These are phyloP conservation scores for Arachnomyces sp. DNA, from an alignment of 2,329 filamentous ascomycete genomes.

Conservation along the genomic window DNA sequence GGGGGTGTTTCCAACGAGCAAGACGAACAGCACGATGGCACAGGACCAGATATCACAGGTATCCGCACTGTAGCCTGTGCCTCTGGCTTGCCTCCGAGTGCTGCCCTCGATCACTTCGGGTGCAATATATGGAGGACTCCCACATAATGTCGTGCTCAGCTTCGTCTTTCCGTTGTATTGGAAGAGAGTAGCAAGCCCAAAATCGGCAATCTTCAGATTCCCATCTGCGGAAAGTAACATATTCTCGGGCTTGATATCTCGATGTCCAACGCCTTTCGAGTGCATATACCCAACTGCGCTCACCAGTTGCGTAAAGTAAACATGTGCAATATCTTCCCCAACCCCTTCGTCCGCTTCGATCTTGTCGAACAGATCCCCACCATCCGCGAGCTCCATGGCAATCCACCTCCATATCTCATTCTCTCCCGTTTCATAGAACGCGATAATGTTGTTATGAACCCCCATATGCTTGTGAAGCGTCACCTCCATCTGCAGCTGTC, in stretches of 20 bases:
- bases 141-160: conserved; percentile 79
- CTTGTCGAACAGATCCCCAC: conserved; percentile 97
- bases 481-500: conserved; percentile 88
- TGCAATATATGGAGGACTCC: conserved; percentile 93
- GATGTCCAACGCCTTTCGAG: conserved; percentile 86
- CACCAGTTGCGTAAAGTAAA: conserved; percentile 90
- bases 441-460: conserved; percentile 86
- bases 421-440: conserved; percentile 81
- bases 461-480: conserved; percentile 82
- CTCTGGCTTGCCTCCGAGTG: conserved; percentile 41
- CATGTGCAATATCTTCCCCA: conserved; percentile 86
- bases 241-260: conserved; percentile 90
- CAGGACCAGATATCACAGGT: conserved; percentile 94
- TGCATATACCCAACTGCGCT: conserved; percentile 92
- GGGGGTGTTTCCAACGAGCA: conserved; percentile 91
- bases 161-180: conserved; percentile 79
- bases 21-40: conserved; percentile 92
- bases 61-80: conserved; percentile 53
- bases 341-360: conserved; percentile 96
- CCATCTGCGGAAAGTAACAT: conserved; percentile 79
- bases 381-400: conserved; percentile 92
- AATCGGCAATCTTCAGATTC: conserved; percentile 89
- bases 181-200: conserved; percentile 90
- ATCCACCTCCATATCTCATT: conserved; percentile 91
- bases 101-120: conserved; percentile 67